Base-by-base conservation (phyloP, 192 early-diverging fungal genomes). In the Paraglomus occultum region DNA sequence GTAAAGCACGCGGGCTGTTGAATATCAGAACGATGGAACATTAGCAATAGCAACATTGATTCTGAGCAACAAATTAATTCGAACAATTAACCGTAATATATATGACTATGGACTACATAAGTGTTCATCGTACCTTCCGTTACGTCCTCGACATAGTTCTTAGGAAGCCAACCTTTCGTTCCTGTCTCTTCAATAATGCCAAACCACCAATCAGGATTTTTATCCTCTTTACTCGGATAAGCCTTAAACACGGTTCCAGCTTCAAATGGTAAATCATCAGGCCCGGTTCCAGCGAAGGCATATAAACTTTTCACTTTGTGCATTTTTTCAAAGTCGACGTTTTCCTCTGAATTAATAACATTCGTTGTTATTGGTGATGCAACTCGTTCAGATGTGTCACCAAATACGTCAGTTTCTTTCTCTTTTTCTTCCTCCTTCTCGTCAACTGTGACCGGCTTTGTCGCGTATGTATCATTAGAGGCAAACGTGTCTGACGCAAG, bases 141-240 rank as follows among this genome's bases (percentile, higher is more conserved):
- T 15, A 76, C 74, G 11, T 70, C 53, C 20, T 85, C 75, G 31
- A 85, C 67, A 68, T 80, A 82, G 17, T 68, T 77, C 45, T 73
- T 77, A 17, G 83, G 83, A 65, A 85, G 77, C 63, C 75, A 85
- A 5, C 83, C 83, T 39, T 76, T 77, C 49, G 60, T n/a, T 3
- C 52, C 23, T 9, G 64, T 73, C 22, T 73, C 43, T 57, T 82
- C 79, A 15, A 73, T 72, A 17, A 70, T 51, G 51, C 83, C 81
- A 48, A 77, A 77, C 55, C 82, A 77, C 83, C 83, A 85, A 31
- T 85, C 81, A 1, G 70, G 71, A 39, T 79, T 64, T n/a, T 61
- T 67, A 50, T 64, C 51, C 40, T 74, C 71, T 31, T 76, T 76
- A 23, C 73, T 72, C 17, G 76, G 76, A 51, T 77, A 64, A 11